These are phyloP conservation scores for Didymella pomorum DNA, from an alignment of 2,329 filamentous ascomycete genomes.

Conservation along the genomic window DNA sequence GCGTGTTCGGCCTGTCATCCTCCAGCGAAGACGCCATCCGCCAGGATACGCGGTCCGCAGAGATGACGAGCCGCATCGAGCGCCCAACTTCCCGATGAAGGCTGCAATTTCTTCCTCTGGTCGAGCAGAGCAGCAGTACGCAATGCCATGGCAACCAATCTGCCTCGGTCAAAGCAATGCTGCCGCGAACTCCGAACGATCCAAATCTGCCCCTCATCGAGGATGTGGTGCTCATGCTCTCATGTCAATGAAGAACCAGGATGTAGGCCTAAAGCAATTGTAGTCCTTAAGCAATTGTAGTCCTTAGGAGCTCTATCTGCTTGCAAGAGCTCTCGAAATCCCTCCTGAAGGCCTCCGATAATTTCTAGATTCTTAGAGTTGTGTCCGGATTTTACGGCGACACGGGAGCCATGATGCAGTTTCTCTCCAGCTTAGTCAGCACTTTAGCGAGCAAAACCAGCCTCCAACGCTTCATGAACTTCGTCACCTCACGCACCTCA, in stretches of 20 bases:
- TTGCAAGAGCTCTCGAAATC: no score
- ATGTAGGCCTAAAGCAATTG: no score
- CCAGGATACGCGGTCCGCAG: background rate
- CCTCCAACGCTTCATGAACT: background rate
- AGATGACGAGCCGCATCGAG: conserved; percentile 10
- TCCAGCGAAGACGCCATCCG: background rate
- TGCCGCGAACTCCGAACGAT: background rate
- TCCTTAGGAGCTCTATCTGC: no score
- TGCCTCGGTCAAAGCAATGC: conserved; percentile 2
- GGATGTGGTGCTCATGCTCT: no score
- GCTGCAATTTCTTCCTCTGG: conserved; percentile 15
- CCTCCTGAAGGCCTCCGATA: no score
- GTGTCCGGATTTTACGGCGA: no score
- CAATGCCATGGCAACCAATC: conserved; percentile 12
- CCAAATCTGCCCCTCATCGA: background rate
- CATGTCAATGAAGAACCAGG: no score
- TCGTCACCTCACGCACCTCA: background rate
- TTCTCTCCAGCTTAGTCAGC: conserved; percentile 10
- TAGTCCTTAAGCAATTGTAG: no score
- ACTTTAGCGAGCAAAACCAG: conserved; percentile 11
- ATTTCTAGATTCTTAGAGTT: no score
- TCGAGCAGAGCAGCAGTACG: conserved; percentile 10
- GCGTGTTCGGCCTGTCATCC: background rate
- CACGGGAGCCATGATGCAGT: background rate
- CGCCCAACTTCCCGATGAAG: conserved; percentile 4